These are phyloP conservation scores for Rhipidocladum racemiflorum DNA, from an alignment of 176 grass and related monocot species.

Conservation along the genomic window DNA sequence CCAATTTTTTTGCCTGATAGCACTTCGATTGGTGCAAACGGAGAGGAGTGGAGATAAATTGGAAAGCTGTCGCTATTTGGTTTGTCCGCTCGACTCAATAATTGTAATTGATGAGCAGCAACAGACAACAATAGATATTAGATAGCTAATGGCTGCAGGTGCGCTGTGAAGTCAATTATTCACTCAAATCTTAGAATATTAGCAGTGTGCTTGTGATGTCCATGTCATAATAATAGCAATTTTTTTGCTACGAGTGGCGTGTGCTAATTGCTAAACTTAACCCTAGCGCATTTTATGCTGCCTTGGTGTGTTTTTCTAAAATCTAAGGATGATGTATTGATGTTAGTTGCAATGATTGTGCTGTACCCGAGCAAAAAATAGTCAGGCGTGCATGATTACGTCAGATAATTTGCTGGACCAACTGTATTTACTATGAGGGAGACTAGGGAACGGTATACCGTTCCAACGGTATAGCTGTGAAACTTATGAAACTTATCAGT, in stretches of 20 bases:
- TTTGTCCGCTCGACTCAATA: not conserved
- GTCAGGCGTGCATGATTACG: not conserved
- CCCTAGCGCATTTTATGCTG: not conserved
- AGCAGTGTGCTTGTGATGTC: not conserved
- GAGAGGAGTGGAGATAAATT: not conserved
- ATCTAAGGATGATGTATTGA: not conserved
- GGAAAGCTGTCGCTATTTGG: not conserved
- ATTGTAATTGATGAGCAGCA: slow-evolving; percentile 7
- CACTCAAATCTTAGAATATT: not conserved
- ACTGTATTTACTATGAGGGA: too few relatives aligned
- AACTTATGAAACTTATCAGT: too few relatives aligned
- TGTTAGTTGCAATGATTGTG: not conserved
- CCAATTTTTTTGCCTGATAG: not conserved
- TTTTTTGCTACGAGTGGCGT: not conserved
- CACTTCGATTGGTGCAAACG: not conserved
- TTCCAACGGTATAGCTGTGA: too few relatives aligned
- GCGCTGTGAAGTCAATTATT: slow-evolving; percentile 5
- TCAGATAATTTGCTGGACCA: not conserved
- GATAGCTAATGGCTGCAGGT: not conserved
- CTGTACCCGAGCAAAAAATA: not conserved
- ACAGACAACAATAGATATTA: not conserved
- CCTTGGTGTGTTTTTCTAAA: not conserved
- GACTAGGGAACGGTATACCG: too few relatives aligned
- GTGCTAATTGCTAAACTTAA: not conserved
- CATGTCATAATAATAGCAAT: not conserved